These are phyloP conservation scores for Neoarthrinium moseri DNA, from an alignment of 2,329 filamentous ascomycete genomes.

Conservation along the genomic window DNA sequence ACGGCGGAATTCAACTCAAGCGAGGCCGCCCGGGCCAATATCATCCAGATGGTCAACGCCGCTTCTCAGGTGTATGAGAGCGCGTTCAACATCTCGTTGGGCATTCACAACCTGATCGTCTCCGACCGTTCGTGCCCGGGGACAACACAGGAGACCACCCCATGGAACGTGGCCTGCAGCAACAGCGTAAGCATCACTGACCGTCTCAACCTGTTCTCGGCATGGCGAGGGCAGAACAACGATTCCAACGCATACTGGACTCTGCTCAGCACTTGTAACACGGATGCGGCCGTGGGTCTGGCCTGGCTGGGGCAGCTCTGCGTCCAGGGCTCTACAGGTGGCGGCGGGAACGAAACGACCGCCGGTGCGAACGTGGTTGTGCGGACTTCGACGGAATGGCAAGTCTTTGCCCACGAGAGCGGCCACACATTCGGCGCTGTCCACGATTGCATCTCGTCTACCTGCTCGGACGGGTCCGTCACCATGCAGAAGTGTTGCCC, in stretches of 20 bases:
- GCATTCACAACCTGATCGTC: conserved; percentile 81
- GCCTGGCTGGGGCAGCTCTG: conserved; percentile 93
- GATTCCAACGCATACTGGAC: conserved; percentile 95
- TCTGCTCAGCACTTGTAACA: conserved; percentile 77
- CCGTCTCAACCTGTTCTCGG: conserved; percentile 83
- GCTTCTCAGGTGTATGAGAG: conserved; percentile 86
- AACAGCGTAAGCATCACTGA: conserved; percentile 64
- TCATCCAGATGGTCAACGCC: conserved; percentile 81
- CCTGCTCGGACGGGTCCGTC: conserved; percentile 62
- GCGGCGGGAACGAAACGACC: conserved; percentile 64
- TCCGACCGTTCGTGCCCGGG: conserved; percentile 74
- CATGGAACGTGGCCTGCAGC: conserved; percentile 82
- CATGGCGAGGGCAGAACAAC: conserved; percentile 75
- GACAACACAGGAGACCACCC: conserved; percentile 61
- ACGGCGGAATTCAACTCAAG: conserved; percentile 67
- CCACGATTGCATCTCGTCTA: conserved; percentile 77
- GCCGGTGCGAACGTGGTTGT: conserved; percentile 89
- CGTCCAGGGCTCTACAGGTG: conserved; percentile 51
- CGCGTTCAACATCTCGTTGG: conserved; percentile 93
- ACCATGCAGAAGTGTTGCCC: conserved; percentile 72
- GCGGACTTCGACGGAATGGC: conserved; percentile 82
- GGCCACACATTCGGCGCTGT: conserved; percentile 96
- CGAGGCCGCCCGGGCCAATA: conserved; percentile 65
- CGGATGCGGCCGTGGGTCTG: conserved; percentile 81
- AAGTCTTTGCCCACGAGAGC: conserved; percentile 91